Percentiles rank a stretch among this genome's conserved stretches.
phyloP scores from a whole-genome alignment of 345 rosid genomes.

The Eucalyptus fibrosa region DNA sequence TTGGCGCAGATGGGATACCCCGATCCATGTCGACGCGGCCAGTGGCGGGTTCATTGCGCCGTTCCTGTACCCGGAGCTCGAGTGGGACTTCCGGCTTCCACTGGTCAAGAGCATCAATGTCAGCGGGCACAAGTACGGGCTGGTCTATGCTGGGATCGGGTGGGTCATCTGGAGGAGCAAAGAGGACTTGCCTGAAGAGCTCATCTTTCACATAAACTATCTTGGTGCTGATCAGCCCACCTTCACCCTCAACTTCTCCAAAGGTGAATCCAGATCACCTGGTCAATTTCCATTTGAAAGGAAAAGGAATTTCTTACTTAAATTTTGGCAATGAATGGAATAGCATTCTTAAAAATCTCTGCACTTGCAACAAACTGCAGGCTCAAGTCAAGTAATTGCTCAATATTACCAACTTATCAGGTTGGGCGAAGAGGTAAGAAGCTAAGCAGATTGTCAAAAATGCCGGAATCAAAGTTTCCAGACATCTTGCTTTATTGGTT shows the following conservation, averaged over 20 bases:
- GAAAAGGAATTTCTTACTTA: background rate
- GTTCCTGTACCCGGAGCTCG: slow-evolving; percentile 77
- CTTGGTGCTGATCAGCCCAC: slow-evolving; percentile 96
- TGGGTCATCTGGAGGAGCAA: slow-evolving; percentile 89
- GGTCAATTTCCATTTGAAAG: background rate
- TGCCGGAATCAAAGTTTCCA: background rate
- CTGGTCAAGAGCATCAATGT: slow-evolving; percentile 86
- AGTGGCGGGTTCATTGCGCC: slow-evolving; percentile 99
- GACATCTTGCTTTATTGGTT: background rate
- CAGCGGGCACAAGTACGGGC: slow-evolving; percentile 87
- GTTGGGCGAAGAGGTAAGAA: slow-evolving; percentile 61
- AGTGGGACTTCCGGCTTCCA: slow-evolving; percentile 91
- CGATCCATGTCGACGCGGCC: slow-evolving; percentile 91
- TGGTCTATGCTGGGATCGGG: slow-evolving; percentile 93
- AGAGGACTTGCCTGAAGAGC: slow-evolving; percentile 86
- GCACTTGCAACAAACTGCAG: slow-evolving; percentile 9
- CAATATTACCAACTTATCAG: slow-evolving; percentile 91
- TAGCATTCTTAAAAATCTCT: background rate
- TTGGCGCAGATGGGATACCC: slow-evolving; percentile 69
- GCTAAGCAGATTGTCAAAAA: background rate
- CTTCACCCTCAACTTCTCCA: slow-evolving; percentile 93
- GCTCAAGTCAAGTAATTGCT: slow-evolving; percentile 64
- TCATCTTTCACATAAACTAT: slow-evolving; percentile 88
- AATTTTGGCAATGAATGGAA: background rate
- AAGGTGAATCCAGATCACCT: slow-evolving; percentile 16